Conservation (phyloP, 2,329 filamentous ascomycete genomes). For the Paraphaeosphaeria sporulosa region DNA sequence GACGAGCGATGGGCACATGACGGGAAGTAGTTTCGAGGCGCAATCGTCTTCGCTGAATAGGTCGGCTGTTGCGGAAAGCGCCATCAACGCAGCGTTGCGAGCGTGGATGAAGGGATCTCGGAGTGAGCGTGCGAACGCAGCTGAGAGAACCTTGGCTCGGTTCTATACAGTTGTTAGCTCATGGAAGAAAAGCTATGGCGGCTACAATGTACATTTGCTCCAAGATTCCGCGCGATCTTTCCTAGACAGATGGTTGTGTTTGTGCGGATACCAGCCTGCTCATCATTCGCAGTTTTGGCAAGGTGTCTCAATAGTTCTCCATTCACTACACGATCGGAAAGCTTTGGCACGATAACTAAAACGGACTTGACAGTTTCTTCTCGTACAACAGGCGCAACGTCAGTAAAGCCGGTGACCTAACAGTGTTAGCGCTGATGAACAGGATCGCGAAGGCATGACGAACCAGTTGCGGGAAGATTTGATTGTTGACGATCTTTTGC, state of each 20-base stretch:
- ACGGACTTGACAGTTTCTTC: constrained; percentile 97
- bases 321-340: constrained; percentile 92
- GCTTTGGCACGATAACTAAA: constrained; percentile 82
- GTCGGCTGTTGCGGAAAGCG: constrained; percentile 83
- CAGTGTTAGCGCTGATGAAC: constrained; percentile 33
- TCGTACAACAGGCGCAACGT: constrained; percentile 86
- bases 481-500: constrained; percentile 91
- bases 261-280: constrained; percentile 94
- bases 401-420: constrained; percentile 91
- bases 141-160: constrained; percentile 87
- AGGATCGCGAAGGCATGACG: background rate
- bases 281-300: constrained; percentile 95
- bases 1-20: constrained; percentile 82
- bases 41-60: constrained; percentile 90
- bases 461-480: constrained; percentile 94
- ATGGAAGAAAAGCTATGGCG: background rate
- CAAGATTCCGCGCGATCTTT: constrained; percentile 91
- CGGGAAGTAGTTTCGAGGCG: constrained; percentile 81
- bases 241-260: constrained; percentile 98
- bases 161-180: constrained; percentile 59
- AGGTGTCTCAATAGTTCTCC: constrained; percentile 90
- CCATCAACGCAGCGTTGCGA: constrained; percentile 86
- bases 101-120: constrained; percentile 95
- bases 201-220: constrained; percentile 59
- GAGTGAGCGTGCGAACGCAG: constrained; percentile 87